phyloP scores from a whole-genome alignment of 495 filamentous ascomycete species.

The Tirmania nivea region DNA sequence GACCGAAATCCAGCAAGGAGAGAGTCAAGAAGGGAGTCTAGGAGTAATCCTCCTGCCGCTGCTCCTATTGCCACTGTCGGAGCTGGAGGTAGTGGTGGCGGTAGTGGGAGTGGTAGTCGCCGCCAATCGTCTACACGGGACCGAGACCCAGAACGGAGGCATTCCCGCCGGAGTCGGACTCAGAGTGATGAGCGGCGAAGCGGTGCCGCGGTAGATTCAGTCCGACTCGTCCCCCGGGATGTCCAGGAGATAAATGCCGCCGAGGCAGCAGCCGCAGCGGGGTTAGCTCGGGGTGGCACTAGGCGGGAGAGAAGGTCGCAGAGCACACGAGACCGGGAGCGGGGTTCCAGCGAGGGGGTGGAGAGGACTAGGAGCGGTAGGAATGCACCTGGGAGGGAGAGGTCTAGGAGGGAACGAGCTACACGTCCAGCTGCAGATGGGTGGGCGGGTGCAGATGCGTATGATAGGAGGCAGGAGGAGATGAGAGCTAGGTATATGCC shows the following conservation, averaged over 20 bases:
- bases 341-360: slow-evolving; percentile 30
- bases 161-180: too few species aligned
- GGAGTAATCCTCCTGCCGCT: too few species aligned
- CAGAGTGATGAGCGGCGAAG: too few species aligned
- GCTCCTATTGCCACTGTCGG: too few species aligned
- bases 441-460: slow-evolving; percentile 9
- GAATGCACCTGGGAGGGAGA: background rate
- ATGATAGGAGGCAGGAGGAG: background rate
- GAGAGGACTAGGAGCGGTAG: slow-evolving; percentile 24
- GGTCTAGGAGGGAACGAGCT: background rate
- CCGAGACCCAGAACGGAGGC: background rate
- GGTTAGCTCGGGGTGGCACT: background rate
- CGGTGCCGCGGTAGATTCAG: too few species aligned
- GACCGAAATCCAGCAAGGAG: background rate
- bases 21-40: too few species aligned
- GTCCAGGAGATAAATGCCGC: background rate
- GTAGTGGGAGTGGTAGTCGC: background rate
- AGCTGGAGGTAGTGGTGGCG: background rate
- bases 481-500: background rate
- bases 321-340: slow-evolving; percentile 27
- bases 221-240: too few species aligned
- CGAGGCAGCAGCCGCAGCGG: background rate
- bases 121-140: background rate
- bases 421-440: background rate
- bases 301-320: slow-evolving; percentile 1